A percentile compares a stretch with the other conserved stretches of the same genome.
These are phyloP conservation scores for Macadamia integrifolia DNA, from an alignment of 164 flowering plant genomes.

Conservation along the genomic window DNA sequence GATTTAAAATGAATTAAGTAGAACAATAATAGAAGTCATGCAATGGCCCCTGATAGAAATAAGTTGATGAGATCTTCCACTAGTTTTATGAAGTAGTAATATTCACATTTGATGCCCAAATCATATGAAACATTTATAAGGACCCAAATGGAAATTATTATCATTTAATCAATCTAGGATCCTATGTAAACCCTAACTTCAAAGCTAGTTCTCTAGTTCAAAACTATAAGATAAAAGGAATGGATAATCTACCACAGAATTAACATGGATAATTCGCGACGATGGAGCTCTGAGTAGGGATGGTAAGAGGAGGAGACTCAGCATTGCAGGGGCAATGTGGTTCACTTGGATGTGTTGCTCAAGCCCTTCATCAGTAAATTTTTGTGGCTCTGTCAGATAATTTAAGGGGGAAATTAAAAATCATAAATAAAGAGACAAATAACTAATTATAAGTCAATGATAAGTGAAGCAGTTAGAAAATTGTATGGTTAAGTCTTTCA, in stretches of 20 bases:
- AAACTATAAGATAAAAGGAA: background rate
- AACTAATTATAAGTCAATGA: background rate
- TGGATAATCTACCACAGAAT: conserved; percentile 23
- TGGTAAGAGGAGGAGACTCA: conserved; percentile 28
- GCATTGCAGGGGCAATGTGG: conserved; percentile 29
- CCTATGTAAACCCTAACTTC: background rate
- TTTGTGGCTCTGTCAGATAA: conserved; percentile 20
- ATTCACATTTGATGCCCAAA: background rate
- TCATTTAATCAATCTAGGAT: background rate
- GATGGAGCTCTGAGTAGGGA: conserved; percentile 24
- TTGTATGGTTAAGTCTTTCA: no score
- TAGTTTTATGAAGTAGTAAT: background rate
- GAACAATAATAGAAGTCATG: no score
- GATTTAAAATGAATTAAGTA: no score
- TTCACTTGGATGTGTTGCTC: conserved; percentile 37
- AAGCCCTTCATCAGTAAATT: conserved; percentile 23
- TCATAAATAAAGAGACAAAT: background rate
- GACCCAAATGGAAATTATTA: background rate
- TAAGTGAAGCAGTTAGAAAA: no score
- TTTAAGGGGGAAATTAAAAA: background rate
- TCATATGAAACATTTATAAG: background rate
- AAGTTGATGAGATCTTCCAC: background rate
- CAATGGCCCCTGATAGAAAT: background rate
- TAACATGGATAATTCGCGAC: conserved; percentile 29
- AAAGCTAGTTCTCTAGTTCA: background rate